phyloP scores from a whole-genome alignment of 768 basidiomycete genomes.

The Mycena rosella region DNA sequence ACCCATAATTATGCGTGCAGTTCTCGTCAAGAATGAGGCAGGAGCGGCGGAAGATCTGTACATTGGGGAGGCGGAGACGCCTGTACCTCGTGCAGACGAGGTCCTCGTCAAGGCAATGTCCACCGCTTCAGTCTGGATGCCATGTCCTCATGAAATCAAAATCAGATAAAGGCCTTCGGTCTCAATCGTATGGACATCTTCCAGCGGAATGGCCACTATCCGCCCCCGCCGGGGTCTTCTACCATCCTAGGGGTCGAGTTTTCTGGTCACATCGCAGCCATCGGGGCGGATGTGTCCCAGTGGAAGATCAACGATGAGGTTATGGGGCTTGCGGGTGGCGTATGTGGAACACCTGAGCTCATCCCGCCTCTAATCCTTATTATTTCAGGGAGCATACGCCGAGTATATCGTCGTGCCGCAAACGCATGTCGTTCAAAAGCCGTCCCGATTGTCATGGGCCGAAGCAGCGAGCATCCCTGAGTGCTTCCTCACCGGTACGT shows the following conservation, averaged over 20 bases:
- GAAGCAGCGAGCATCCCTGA: constrained; percentile 93
- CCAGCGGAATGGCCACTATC: constrained; percentile 82
- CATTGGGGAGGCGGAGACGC: constrained; percentile 77
- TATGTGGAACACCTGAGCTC: constrained; percentile 54
- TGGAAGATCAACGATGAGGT: constrained; percentile 81
- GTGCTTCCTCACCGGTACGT: constrained; percentile 85
- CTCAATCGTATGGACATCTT: constrained; percentile 88
- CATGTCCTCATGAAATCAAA: constrained; percentile 5
- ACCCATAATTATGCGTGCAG: constrained; percentile 72
- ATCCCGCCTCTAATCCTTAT: constrained; percentile 21
- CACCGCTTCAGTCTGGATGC: not conserved
- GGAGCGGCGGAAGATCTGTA: constrained; percentile 85
- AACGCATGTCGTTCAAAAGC: constrained; percentile 81
- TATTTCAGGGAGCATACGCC: constrained; percentile 86
- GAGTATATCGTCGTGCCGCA: constrained; percentile 81
- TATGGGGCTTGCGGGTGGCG: constrained; percentile 83
- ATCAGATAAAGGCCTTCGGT: constrained; percentile 85
- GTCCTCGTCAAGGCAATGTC: constrained; percentile 84
- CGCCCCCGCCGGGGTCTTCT: constrained; percentile 81
- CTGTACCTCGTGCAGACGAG: constrained; percentile 66
- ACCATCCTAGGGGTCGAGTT: constrained; percentile 91
- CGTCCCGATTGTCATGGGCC: constrained; percentile 78
- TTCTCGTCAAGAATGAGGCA: constrained; percentile 81
- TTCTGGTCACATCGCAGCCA: constrained; percentile 70
- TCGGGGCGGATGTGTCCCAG: constrained; percentile 63